These are phyloP conservation scores for Trichoderma cornu-damae DNA, from an alignment of 2,329 filamentous ascomycete species.

Conservation along the genomic window DNA sequence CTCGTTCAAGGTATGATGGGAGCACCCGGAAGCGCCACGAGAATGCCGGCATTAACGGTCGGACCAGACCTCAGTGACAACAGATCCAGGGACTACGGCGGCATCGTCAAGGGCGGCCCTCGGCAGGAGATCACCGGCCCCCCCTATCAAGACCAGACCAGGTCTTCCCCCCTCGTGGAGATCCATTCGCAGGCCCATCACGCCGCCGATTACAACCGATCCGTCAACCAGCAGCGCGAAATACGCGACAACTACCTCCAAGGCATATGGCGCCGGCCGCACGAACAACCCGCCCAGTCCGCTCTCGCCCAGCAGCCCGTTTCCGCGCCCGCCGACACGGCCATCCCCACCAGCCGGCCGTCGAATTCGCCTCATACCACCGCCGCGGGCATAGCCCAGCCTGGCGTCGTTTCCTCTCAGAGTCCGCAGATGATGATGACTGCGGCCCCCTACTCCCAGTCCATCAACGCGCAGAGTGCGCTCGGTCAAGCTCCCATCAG, in stretches of 20 bases:
- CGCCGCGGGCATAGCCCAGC: slow-evolving; percentile 50
- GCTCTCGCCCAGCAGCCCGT: slow-evolving; percentile 40
- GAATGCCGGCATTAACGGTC: slow-evolving; percentile 80
- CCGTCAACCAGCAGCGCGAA: slow-evolving; percentile 71
- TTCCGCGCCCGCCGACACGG: slow-evolving; percentile 37
- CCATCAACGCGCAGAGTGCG: slow-evolving; percentile 64
- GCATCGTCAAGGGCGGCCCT: slow-evolving; percentile 69
- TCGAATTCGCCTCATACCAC: slow-evolving; percentile 55
- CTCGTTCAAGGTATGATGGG: slow-evolving; percentile 68
- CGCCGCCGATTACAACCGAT: slow-evolving; percentile 85
- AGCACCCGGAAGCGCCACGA: slow-evolving; percentile 59
- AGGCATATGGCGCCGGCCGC: slow-evolving; percentile 74
- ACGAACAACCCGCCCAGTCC: slow-evolving; percentile 62
- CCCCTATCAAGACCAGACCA: slow-evolving; percentile 80
- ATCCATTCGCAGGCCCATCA: slow-evolving; percentile 82
- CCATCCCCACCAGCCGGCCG: slow-evolving; percentile 47
- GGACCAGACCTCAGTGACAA: slow-evolving; percentile 72
- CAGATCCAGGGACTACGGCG: slow-evolving; percentile 74
- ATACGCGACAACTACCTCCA: slow-evolving; percentile 76
- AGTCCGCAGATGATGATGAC: slow-evolving; percentile 64
- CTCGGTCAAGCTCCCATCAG: slow-evolving; percentile 69
- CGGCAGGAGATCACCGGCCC: slow-evolving; percentile 85
- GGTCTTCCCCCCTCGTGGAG: slow-evolving; percentile 69
- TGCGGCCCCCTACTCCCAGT: slow-evolving; percentile 62
- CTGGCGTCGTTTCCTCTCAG: slow-evolving; percentile 55